phyloP scores from a whole-genome alignment of 2,329 filamentous ascomycete genomes.

The Leptographium procerum region DNA sequence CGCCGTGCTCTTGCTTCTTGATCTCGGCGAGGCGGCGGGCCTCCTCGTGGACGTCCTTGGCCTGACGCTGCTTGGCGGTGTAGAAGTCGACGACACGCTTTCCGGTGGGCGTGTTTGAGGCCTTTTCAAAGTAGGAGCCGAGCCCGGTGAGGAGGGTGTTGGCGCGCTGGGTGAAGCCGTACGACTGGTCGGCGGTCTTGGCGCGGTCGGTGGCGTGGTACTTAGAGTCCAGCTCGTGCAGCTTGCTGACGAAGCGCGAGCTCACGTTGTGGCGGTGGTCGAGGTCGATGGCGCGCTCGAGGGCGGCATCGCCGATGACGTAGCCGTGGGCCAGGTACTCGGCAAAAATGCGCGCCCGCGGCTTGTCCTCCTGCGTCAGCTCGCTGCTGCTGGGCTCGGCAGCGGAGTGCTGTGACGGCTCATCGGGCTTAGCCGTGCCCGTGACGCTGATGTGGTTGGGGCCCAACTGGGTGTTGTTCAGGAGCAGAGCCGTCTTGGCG shows the following conservation, averaged over 20 bases:
- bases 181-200: slow-evolving; percentile 71
- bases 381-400: slow-evolving; percentile 43
- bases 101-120: slow-evolving; percentile 73
- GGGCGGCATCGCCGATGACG: slow-evolving; percentile 60
- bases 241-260: slow-evolving; percentile 62
- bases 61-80: slow-evolving; percentile 71
- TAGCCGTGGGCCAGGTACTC: slow-evolving; percentile 97
- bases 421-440: slow-evolving; percentile 51
- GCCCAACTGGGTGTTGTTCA: slow-evolving; percentile 93
- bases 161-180: slow-evolving; percentile 68
- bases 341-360: slow-evolving; percentile 80
- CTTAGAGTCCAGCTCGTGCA: slow-evolving; percentile 70
- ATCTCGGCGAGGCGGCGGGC: slow-evolving; percentile 78
- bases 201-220: slow-evolving; percentile 83
- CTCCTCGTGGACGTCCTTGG: slow-evolving; percentile 87
- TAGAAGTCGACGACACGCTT: slow-evolving; percentile 86
- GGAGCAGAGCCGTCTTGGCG: slow-evolving; percentile 89
- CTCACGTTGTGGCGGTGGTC: slow-evolving; percentile 86
- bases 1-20: slow-evolving; percentile 58
- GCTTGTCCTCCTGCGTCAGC: slow-evolving; percentile 93
- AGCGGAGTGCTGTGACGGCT: slow-evolving; percentile 31
- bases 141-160: slow-evolving; percentile 53
- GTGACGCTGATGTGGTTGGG: slow-evolving; percentile 70
- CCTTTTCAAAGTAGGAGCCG: slow-evolving; percentile 90
- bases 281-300: slow-evolving; percentile 74